Percentiles rank a stretch among this genome's conserved stretches.
phyloP scores from a whole-genome alignment of 129 eudicot genomes.

The Cynara cardunculus region DNA sequence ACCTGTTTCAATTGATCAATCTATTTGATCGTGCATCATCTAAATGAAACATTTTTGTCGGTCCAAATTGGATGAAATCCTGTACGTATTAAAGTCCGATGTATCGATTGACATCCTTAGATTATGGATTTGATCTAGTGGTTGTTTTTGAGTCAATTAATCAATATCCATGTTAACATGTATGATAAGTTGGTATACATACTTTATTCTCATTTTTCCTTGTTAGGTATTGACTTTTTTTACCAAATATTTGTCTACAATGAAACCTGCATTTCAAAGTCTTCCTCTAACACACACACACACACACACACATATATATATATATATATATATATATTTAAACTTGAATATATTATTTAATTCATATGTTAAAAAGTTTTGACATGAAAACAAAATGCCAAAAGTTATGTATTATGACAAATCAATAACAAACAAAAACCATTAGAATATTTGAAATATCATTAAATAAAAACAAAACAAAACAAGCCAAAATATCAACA shows the following conservation, averaged over 20 bases:
- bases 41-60: background rate
- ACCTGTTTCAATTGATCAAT: background rate
- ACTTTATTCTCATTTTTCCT: background rate
- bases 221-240: background rate
- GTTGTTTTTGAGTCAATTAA: background rate
- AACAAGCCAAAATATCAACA: background rate
- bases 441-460: background rate
- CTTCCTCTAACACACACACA: background rate
- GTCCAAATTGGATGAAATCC: background rate
- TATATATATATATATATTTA: too few species aligned
- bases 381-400: background rate
- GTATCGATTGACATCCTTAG: background rate
- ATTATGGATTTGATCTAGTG: background rate
- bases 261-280: background rate
- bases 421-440: background rate
- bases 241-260: background rate
- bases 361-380: background rate
- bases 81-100: background rate
- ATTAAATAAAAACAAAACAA: conserved; percentile 3
- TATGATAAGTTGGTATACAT: background rate
- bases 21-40: background rate
- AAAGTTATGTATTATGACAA: background rate
- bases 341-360: background rate
- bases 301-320: too few species aligned
- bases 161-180: background rate